phyloP scores from a whole-genome alignment of 331 rosid species.

The Prunus yedoensis region DNA sequence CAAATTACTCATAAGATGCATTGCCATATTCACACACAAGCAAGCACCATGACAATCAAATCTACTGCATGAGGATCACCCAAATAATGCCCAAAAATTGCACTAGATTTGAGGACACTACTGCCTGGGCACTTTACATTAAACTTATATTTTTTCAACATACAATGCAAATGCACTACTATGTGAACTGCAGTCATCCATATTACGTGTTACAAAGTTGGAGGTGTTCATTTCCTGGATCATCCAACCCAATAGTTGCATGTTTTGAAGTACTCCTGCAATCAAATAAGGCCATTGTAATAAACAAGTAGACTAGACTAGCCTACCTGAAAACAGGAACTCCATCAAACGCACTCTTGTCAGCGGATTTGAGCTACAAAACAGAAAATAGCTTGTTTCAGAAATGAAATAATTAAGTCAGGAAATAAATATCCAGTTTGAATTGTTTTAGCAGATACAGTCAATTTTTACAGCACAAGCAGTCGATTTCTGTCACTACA shows the following conservation, averaged over 20 bases:
- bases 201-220: not conserved
- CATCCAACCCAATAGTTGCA: not conserved
- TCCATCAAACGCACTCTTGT: conserved; percentile 71
- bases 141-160: not conserved
- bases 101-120: not conserved
- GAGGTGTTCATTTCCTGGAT: not conserved
- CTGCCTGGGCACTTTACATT: not conserved
- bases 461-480: not conserved
- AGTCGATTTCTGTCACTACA: not conserved
- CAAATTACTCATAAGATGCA: conserved; percentile 22
- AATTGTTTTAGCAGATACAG: conserved; percentile 1
- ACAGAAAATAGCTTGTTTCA: conserved; percentile 11
- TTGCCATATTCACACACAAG: not conserved
- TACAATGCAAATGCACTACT: not conserved
- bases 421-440: not conserved
- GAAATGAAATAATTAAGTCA: not conserved
- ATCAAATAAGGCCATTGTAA: conserved; percentile 2
- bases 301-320: conserved; percentile 25
- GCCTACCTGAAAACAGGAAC: conserved; percentile 92
- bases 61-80: not conserved
- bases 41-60: not conserved
- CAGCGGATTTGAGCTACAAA: conserved; percentile 65
- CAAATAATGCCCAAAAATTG: not conserved
- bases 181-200: not conserved
- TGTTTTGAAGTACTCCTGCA: not conserved